Evolutionary conservation across 768 basidiomycete species (phyloP).

Genomic region (Amanita rubescens): DNA sequence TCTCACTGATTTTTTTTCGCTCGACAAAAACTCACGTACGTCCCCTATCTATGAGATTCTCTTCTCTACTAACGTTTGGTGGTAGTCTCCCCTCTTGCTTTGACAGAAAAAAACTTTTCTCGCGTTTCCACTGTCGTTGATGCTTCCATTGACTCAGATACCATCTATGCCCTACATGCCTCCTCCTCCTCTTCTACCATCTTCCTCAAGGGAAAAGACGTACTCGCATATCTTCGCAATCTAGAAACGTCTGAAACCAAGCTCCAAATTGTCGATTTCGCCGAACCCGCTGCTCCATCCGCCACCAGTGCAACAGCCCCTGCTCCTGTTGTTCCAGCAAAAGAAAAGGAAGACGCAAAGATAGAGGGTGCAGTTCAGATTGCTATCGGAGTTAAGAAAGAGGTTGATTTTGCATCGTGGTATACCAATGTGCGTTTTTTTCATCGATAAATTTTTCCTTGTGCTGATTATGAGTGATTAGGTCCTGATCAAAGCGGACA

Average conservation of each 20-base stretch:
- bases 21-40: slow-evolving; percentile 84
- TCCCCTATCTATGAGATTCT: slow-evolving; percentile 11
- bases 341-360: slow-evolving; percentile 69
- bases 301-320: slow-evolving; percentile 24
- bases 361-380: slow-evolving; percentile 87
- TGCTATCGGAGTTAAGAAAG: slow-evolving; percentile 93
- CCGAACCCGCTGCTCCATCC: slow-evolving; percentile 36
- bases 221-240: slow-evolving; percentile 60
- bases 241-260: slow-evolving; percentile 63
- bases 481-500: slow-evolving; percentile 97
- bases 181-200: slow-evolving; percentile 62
- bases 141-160: slow-evolving; percentile 57
- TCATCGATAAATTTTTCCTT: neutral
- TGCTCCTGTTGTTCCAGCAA: slow-evolving; percentile 30
- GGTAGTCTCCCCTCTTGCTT: slow-evolving; percentile 74
- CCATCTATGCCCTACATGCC: slow-evolving; percentile 68
- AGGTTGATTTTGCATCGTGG: slow-evolving; percentile 91
- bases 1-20: slow-evolving; percentile 73
- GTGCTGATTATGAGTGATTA: slow-evolving; percentile 22
- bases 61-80: neutral
- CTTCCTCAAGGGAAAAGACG: slow-evolving; percentile 74
- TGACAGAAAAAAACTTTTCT: slow-evolving; percentile 58
- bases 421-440: slow-evolving; percentile 72
- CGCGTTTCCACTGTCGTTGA: slow-evolving; percentile 74
- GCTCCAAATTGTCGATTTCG: slow-evolving; percentile 70